These are phyloP conservation scores for Alternaria angustiovoidea DNA, from an alignment of 2,329 filamentous ascomycete genomes.

Conservation along the genomic window DNA sequence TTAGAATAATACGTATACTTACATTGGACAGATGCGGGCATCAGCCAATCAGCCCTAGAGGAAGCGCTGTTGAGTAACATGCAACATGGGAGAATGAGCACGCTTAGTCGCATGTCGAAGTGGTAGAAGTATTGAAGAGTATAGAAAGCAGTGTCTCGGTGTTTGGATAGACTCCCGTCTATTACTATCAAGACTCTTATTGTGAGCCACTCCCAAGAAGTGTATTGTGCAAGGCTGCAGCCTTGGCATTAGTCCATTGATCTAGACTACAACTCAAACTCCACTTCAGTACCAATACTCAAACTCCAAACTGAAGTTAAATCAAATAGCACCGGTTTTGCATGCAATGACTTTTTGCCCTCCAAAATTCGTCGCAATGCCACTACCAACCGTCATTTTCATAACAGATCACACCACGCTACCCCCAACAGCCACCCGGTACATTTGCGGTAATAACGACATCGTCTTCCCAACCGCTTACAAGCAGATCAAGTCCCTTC, in stretches of 20 bases:
- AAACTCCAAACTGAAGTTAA: background rate
- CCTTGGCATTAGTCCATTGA: slow-evolving; percentile 10
- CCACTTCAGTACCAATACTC: background rate
- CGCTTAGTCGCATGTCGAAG: slow-evolving; percentile 68
- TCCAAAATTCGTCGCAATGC: background rate
- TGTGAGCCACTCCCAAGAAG: background rate
- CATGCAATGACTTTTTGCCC: background rate
- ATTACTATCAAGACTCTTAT: background rate
- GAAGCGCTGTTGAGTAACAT: slow-evolving; percentile 79
- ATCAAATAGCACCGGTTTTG: background rate
- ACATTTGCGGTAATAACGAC: background rate
- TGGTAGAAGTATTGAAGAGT: slow-evolving; percentile 55
- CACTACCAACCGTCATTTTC: background rate
- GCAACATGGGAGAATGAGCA: slow-evolving; percentile 73
- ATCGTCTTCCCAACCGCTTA: slow-evolving; percentile 17
- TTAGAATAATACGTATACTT: slow-evolving; percentile 12
- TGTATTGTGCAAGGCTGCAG: slow-evolving; percentile 6
- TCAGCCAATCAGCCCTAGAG: slow-evolving; percentile 81
- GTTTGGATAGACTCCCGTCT: background rate
- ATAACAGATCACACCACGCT: slow-evolving; percentile 5
- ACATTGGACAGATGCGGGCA: slow-evolving; percentile 69
- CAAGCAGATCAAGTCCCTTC: slow-evolving; percentile 21
- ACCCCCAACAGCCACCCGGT: background rate
- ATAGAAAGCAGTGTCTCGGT: background rate
- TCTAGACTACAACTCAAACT: background rate